Percentiles rank a stretch among this genome's conserved stretches.
These are phyloP conservation scores for Austroboletus novae-zelandiae DNA, from an alignment of 1,284 basidiomycete genomes.

Conservation along the genomic window DNA sequence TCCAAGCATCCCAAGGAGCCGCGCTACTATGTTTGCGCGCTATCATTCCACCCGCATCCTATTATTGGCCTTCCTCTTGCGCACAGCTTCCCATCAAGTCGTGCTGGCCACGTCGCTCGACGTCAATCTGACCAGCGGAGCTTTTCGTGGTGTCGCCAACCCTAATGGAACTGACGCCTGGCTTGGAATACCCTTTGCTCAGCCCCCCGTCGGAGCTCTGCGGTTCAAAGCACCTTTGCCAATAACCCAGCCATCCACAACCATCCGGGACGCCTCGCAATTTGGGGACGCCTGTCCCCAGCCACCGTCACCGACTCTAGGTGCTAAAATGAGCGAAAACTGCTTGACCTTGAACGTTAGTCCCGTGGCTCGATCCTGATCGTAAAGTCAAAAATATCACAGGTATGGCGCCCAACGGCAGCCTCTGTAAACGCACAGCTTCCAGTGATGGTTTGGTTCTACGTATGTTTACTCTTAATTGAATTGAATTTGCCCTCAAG, in stretches of 20 bases:
- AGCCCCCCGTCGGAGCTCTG: constrained; percentile 52
- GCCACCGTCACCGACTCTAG: constrained; percentile 36
- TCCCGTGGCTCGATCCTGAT: background rate
- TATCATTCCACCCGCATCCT: background rate
- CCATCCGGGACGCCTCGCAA: constrained; percentile 42
- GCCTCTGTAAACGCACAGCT: constrained; percentile 4
- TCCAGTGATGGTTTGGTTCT: constrained; percentile 24
- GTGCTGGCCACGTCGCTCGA: constrained; percentile 6
- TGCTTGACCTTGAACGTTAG: constrained; percentile 39
- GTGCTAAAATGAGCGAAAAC: constrained; percentile 52
- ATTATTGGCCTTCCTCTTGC: constrained; percentile 1
- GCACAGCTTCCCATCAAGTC: background rate
- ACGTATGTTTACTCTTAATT: constrained; percentile 7
- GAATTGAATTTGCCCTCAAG: background rate
- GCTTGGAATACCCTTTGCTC: constrained; percentile 68
- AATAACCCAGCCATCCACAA: constrained; percentile 36
- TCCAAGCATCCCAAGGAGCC: background rate
- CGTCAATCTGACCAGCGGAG: constrained; percentile 38
- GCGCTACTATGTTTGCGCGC: background rate
- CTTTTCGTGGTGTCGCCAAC: constrained; percentile 43
- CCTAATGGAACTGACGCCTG: constrained; percentile 47
- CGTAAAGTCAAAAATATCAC: background rate
- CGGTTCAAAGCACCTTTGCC: constrained; percentile 61
- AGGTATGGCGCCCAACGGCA: constrained; percentile 22
- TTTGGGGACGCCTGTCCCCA: constrained; percentile 64